Evolutionary conservation across 257 asterid genomes (phyloP), one percentile per base, ranked within the genome.

Genomic region (Solanum sparsipilum): DNA sequence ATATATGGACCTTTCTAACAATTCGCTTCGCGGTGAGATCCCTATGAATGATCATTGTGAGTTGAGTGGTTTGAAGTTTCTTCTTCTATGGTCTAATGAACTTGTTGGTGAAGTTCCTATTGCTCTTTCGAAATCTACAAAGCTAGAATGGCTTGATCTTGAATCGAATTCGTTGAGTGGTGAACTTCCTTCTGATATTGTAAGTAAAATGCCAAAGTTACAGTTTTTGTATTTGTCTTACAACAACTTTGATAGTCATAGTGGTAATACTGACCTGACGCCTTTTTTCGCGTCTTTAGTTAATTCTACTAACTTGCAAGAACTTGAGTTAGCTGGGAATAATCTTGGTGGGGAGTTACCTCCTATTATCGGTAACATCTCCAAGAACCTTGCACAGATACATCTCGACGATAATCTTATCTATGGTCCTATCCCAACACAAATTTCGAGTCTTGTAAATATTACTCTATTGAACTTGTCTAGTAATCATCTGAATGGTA

Each of bases 1-100:
- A 29, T 96, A 95, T 75, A 70, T 96, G 35, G 98, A 96, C 91
- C 92, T 96, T 18, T 95, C 98, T 78, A 96, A 96, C 93, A 96
- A 96, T 84, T 93, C 98, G 2, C 92, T 96, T 4, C 87, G 84
- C 29, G 98, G 98, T 5, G 85, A 87, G 86, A 92, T 96, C 87
- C 98, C 96, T 41, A 84, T 93, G 38, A 44, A 84, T 32, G 87
- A 75, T 58, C 90, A 92, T 48, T 94, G 98, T 58, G 92, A 74
- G 58, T 90, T 94, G 32, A 87, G 60, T 16, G 95, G 94, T 78
- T 90, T 96, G 3, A 91, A 84, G 88, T 95, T 87, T 87, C 95
- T 96, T 73, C 98, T 95, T 18, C 95, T 96, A 25, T 96, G 98
- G 98, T 94, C 98, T 15, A 96, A 96, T 87, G 89, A 87, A 11